Percentiles rank a stretch among this genome's conserved stretches.
These are phyloP conservation scores for Penicillium canariense DNA, from an alignment of 495 filamentous ascomycete genomes.

Conservation along the genomic window DNA sequence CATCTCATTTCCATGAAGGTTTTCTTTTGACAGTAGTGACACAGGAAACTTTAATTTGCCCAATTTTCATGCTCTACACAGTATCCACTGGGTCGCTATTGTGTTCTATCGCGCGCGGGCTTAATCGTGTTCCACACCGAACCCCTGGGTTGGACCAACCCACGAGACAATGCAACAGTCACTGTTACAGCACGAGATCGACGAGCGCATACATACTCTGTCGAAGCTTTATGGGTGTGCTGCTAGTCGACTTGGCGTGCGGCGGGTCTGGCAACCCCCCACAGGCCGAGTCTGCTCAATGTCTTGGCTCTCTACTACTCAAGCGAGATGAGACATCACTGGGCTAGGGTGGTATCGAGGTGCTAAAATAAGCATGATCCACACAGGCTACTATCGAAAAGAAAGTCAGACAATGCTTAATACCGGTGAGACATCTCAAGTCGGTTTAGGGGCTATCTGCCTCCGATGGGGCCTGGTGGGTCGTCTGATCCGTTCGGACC, in stretches of 20 bases:
- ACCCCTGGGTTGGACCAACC: neutral
- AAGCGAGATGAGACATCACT: neutral
- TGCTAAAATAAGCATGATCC: neutral
- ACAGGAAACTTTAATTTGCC: neutral
- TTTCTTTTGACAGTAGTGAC: neutral
- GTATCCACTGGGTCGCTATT: neutral
- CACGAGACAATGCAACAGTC: neutral
- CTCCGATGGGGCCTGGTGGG: neutral
- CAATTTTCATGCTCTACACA: neutral
- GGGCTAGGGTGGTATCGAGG: neutral
- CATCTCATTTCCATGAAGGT: neutral
- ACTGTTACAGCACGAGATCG: neutral
- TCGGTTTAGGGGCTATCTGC: neutral
- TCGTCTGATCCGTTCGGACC: neutral
- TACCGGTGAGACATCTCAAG: slow-evolving; percentile 1
- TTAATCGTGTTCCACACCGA: neutral
- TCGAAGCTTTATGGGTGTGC: neutral
- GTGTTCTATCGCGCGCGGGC: neutral
- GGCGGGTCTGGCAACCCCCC: no score
- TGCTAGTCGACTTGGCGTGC: no score
- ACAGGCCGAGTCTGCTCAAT: no score
- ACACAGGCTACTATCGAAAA: neutral
- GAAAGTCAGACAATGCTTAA: neutral
- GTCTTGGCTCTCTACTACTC: neutral
- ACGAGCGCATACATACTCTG: neutral